A percentile compares a stretch with the other conserved stretches of the same genome.
Conservation (phyloP, 371 early-diverging fungal species). For the Choanephora cucurbitarum region DNA sequence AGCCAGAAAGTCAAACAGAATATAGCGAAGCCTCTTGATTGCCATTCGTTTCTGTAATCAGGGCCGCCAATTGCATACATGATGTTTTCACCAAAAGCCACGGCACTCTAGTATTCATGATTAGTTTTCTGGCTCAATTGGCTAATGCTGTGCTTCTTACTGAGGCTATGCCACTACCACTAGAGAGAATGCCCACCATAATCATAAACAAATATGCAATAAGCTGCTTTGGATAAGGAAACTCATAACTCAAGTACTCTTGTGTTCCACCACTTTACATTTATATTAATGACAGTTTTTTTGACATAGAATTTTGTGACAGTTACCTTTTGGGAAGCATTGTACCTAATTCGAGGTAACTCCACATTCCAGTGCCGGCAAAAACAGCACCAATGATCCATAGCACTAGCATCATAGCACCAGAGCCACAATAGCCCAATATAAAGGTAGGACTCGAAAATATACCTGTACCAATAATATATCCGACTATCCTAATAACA, state of each 20-base stretch:
- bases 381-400: conserved; percentile 35
- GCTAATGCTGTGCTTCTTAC: conserved; percentile 2
- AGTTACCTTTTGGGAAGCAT: conserved; percentile 23
- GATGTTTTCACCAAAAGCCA: conserved; percentile 31
- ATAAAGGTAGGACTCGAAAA: conserved; percentile 36
- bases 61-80: conserved; percentile 31
- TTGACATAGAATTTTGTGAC: background rate
- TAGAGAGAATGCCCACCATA: conserved; percentile 20
- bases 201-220: conserved; percentile 30
- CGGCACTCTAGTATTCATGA: conserved; percentile 17
- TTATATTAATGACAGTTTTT: too few relatives aligned
- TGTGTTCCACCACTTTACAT: conserved; percentile 28
- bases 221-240: conserved; percentile 23
- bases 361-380: conserved; percentile 29
- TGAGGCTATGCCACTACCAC: conserved; percentile 28
- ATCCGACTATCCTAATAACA: conserved; percentile 15
- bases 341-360: conserved; percentile 35
- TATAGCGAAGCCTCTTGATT: conserved; percentile 27
- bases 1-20: conserved; percentile 35
- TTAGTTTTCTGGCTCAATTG: background rate
- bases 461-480: conserved; percentile 40
- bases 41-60: conserved; percentile 25
- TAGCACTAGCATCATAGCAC: conserved; percentile 38
- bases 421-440: conserved; percentile 30
- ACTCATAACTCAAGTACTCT: conserved; percentile 31